Evolutionary conservation across 495 filamentous ascomycete genomes (phyloP).

Genomic region (Aspergillus sclerotioniger): DNA sequence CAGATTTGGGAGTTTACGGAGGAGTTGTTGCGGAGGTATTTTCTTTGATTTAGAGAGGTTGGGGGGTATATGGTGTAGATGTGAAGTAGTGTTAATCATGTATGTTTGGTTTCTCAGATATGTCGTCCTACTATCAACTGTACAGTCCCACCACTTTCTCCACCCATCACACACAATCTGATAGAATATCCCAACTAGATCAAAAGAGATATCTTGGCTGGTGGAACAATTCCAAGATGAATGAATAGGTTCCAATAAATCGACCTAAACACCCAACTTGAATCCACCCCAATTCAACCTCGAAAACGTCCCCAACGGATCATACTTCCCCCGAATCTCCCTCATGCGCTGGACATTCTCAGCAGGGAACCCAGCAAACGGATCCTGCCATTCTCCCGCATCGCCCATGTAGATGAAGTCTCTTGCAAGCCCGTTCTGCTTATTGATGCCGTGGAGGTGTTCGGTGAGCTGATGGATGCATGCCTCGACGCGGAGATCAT

Average conservation of each 20-base stretch:
- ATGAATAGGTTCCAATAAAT: too few species aligned
- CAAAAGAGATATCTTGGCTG: too few species aligned
- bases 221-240: too few species aligned
- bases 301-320: constrained; percentile 28
- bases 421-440: constrained; percentile 18
- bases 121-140: too few species aligned
- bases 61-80: too few species aligned
- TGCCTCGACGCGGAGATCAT: constrained; percentile 32
- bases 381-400: constrained; percentile 39
- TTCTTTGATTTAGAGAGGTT: too few species aligned
- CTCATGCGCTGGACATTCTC: constrained; percentile 34
- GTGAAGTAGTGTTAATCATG: too few species aligned
- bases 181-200: too few species aligned
- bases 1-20: constrained; percentile 33
- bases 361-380: constrained; percentile 36
- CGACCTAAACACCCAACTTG: constrained; percentile 11
- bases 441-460: constrained; percentile 21
- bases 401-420: constrained; percentile 40
- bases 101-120: too few species aligned
- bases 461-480: constrained; percentile 25
- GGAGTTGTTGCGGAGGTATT: background rate
- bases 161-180: too few species aligned
- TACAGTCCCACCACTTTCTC: too few species aligned
- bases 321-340: constrained; percentile 33
- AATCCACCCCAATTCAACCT: constrained; percentile 30